Evolutionary conservation across 768 basidiomycete species (phyloP).

Genomic region (Trametes villosa): DNA sequence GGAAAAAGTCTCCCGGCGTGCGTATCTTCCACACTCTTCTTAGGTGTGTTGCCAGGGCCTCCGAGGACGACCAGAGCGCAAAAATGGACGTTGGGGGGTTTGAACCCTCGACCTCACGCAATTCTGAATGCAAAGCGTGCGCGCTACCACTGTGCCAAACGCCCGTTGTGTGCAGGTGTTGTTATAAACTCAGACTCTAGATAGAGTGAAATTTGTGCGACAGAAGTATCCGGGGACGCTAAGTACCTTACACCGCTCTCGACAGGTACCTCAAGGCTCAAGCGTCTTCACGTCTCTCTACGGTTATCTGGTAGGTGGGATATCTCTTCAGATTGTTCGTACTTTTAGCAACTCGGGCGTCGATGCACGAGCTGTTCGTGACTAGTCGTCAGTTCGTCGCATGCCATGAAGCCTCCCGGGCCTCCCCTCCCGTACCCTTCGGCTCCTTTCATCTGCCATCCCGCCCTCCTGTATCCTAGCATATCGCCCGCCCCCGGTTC

Average conservation of each 20-base stretch:
- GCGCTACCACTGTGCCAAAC: constrained; percentile 42
- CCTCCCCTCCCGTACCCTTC: background rate
- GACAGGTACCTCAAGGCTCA: background rate
- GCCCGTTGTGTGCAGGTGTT: constrained; percentile 30
- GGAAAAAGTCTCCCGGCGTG: no score
- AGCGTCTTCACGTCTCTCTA: background rate
- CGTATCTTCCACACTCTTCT: background rate
- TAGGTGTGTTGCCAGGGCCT: no score
- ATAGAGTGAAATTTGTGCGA: no score
- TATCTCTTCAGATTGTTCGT: background rate
- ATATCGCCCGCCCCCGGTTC: background rate
- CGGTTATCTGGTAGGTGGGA: background rate
- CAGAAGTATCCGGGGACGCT: no score
- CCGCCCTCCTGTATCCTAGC: background rate
- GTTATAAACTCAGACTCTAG: no score
- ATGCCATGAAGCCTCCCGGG: background rate
- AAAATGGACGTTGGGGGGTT: constrained; percentile 35
- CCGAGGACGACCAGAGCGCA: background rate
- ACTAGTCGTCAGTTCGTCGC: background rate
- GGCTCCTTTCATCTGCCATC: no score
- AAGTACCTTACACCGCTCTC: no score
- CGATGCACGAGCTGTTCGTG: no score
- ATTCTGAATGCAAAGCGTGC: constrained; percentile 35
- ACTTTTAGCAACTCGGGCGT: background rate
- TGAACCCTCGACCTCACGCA: constrained; percentile 40